Evolutionary conservation across 2,329 filamentous ascomycete species (phyloP), one percentile per base, ranked within the genome.

Genomic region (Mollisiaceae sp.): DNA sequence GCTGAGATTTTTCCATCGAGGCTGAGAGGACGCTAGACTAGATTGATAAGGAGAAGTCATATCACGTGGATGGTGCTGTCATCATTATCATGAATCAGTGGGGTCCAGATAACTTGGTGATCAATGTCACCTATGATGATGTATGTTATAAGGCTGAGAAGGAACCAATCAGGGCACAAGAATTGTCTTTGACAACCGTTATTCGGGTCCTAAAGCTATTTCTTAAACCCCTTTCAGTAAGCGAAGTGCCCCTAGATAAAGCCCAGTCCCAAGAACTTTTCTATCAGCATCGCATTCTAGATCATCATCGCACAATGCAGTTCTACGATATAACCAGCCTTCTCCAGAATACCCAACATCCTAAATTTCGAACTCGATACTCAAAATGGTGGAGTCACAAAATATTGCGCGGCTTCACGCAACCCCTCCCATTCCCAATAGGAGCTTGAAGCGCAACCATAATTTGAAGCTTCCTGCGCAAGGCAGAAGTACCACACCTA

Each of bases 1-100:
- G 63, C 59, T 65, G 63, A 65, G 41, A 20, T 32, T 43, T 22
- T 18, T 20, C 12, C 6, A 14, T 45, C 39, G 43, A 24, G 57
- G 11, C 24, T 50, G 45, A 50, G 45, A 22, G 20, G 43, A 27
- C 50, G 9, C 50, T 54, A 54, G 45, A 2, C 41, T 43, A n/a
- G 41, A 18, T 43, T 43, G 41, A 43, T 4, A 15, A 12, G 41
- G 5, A 18, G 6, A n/a, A 32, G 27, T 32, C 27, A 32, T 43
- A 6, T 43, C 41, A 43, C 41, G 41, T 43, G 41, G 6, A 41
- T 41, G 15, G 38, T 12, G 38, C 14, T 6, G 15, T 15, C 41
- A 18, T 32, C 27, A 43, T 15, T 15, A 18, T 32, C 27, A 43
- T 43, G 41, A 43, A 18, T 43, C 41, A 18, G 14, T 43, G 41